These are phyloP conservation scores for Colletotrichum camelliae DNA, from an alignment of 2,329 filamentous ascomycete genomes.

Conservation along the genomic window DNA sequence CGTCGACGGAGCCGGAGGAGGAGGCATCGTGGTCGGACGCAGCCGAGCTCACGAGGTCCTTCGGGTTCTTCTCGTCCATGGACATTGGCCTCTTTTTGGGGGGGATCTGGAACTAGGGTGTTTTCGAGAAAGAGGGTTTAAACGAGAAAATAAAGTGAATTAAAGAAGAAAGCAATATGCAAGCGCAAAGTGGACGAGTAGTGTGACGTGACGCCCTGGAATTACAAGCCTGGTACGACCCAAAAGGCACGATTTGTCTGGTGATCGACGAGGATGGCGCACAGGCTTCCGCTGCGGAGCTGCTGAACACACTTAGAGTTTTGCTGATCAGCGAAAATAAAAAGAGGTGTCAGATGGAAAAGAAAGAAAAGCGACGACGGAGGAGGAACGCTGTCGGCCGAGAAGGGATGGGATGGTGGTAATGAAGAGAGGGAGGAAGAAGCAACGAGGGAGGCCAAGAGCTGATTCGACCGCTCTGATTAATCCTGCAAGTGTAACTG, in stretches of 20 bases:
- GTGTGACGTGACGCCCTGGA: not conserved
- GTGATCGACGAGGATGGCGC: conserved; percentile 4
- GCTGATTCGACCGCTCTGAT: not conserved
- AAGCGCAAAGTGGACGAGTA: not conserved
- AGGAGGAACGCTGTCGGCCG: not conserved
- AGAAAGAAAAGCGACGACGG: not conserved
- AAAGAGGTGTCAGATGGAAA: not conserved
- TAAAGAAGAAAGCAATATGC: not conserved
- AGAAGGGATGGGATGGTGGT: not conserved
- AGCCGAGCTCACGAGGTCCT: conserved; percentile 20
- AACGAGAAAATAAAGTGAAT: not conserved
- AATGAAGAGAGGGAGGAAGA: not conserved
- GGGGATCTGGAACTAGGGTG: not conserved
- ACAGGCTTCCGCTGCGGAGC: conserved; percentile 1
- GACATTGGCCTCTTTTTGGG: conserved; percentile 25
- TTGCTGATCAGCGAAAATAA: not conserved
- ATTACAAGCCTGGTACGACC: not conserved
- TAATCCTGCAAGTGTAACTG: not conserved
- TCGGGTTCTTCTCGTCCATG: conserved; percentile 26
- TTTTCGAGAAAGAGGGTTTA: not conserved
- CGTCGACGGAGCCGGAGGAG: conserved; percentile 39
- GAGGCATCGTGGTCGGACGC: conserved; percentile 9
- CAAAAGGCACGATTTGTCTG: not conserved
- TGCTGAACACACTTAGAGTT: not conserved
- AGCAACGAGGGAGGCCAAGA: not conserved